Evolutionary conservation across 306 rosid genomes (phyloP).

Genomic region (Rosa persica): DNA sequence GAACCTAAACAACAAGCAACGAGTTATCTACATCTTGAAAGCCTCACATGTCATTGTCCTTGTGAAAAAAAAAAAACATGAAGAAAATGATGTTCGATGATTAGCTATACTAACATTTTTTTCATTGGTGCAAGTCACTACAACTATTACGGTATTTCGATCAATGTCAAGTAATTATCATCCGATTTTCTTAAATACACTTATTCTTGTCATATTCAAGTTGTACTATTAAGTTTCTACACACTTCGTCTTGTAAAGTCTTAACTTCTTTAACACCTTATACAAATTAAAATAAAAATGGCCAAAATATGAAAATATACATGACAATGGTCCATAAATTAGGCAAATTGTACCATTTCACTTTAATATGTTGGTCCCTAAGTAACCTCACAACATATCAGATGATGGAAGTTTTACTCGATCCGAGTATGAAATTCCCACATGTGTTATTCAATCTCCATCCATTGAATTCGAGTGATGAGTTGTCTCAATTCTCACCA

Average conservation of each 20-base stretch:
- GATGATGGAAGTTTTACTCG: not conserved
- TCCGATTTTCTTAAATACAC: not conserved
- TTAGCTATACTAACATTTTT: not conserved
- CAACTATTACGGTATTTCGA: too few species aligned
- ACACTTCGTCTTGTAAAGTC: not conserved
- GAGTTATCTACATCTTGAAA: too few species aligned
- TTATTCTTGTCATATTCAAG: too few species aligned
- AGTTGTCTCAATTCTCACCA: not conserved
- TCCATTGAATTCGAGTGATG: not conserved
- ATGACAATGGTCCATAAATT: not conserved
- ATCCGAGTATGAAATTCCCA: not conserved
- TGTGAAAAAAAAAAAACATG: not conserved
- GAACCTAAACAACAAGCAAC: too few species aligned
- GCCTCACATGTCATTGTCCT: not conserved
- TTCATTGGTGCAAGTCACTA: not conserved
- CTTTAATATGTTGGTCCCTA: not conserved
- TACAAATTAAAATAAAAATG: not conserved
- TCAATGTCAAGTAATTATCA: not conserved
- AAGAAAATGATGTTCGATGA: not conserved
- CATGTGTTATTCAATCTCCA: conserved; percentile 1
- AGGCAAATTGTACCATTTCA: not conserved
- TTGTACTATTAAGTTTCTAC: not conserved
- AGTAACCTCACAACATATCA: not conserved
- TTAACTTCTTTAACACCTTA: not conserved
- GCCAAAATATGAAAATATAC: not conserved